These are phyloP conservation scores for Microdochium paspali DNA, from an alignment of 2,329 filamentous ascomycete species.

Conservation along the genomic window DNA sequence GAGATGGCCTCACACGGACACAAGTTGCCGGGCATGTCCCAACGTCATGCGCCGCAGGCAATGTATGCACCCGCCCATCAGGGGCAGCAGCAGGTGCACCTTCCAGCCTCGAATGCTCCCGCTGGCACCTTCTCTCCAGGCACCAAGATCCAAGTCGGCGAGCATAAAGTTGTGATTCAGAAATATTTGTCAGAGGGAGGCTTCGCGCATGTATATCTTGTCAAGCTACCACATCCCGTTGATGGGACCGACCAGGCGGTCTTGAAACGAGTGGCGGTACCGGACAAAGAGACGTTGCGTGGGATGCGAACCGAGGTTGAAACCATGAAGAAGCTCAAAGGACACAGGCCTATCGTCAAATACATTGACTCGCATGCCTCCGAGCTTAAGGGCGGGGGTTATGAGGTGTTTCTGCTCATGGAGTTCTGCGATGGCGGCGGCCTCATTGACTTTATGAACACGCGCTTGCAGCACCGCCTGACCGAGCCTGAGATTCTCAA, in stretches of 20 bases:
- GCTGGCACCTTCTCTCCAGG: conserved; percentile 84
- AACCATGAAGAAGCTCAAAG: conserved; percentile 99
- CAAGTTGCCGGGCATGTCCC: conserved; percentile 6
- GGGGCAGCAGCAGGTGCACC: neutral
- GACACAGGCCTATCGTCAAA: conserved; percentile 89
- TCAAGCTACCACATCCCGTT: conserved; percentile 70
- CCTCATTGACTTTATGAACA: conserved; percentile 99
- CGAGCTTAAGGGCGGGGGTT: conserved; percentile 83
- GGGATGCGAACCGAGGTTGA: conserved; percentile 98
- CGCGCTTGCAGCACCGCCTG: conserved; percentile 85
- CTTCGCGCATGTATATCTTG: conserved; percentile 96
- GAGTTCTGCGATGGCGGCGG: conserved; percentile 93
- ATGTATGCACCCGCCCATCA: neutral
- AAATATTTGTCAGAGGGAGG: conserved; percentile 97
- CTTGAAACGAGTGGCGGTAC: conserved; percentile 89
- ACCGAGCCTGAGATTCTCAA: conserved; percentile 96
- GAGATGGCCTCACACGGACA: conserved; percentile 19
- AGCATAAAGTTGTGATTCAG: conserved; percentile 86
- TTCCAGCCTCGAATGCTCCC: conserved; percentile 33
- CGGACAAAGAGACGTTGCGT: conserved; percentile 87
- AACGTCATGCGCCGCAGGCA: neutral
- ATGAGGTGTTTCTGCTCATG: conserved; percentile 98
- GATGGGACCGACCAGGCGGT: conserved; percentile 76
- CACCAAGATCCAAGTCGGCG: conserved; percentile 93
- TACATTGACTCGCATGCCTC: conserved; percentile 98